These are phyloP conservation scores for Pleurozium schreberi DNA, from an alignment of 225 moss, liverwort and hornwort species.

Conservation along the genomic window DNA sequence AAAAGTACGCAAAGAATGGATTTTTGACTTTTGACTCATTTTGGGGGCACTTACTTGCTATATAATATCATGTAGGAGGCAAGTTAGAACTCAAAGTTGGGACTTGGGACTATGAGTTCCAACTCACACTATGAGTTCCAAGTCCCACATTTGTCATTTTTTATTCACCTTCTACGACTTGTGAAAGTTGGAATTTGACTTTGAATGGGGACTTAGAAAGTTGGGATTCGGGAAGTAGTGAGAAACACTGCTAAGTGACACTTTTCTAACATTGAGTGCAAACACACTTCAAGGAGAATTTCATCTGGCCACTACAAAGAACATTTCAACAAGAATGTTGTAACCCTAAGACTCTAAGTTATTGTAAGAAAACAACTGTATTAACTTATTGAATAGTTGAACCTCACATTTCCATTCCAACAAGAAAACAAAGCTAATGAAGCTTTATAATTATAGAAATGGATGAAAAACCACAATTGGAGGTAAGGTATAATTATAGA, in stretches of 20 bases:
- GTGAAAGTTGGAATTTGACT: not conserved
- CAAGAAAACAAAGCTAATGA: too few species aligned
- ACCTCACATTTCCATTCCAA: too few species aligned
- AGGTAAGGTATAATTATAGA: too few species aligned
- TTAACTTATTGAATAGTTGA: too few species aligned
- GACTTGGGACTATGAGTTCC: not conserved
- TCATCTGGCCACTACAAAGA: too few species aligned
- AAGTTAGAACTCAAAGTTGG: not conserved
- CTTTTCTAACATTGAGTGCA: not conserved
- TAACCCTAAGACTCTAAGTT: too few species aligned
- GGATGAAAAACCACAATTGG: too few species aligned
- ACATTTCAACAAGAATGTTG: too few species aligned
- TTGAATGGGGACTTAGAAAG: not conserved
- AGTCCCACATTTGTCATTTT: not conserved
- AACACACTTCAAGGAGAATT: not conserved
- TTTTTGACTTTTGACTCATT: not conserved
- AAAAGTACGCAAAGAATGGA: rapidly evolving
- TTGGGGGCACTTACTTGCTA: rapidly evolving
- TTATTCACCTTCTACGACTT: not conserved
- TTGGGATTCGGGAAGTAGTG: too few species aligned
- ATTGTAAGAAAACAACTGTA: too few species aligned
- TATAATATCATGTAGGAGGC: not conserved
- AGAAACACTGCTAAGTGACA: not conserved
- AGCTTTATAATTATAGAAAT: too few species aligned
- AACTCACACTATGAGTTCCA: rapidly evolving